Conservation (phyloP, 1,284 basidiomycete genomes). For the Hymenochaete sp. region DNA sequence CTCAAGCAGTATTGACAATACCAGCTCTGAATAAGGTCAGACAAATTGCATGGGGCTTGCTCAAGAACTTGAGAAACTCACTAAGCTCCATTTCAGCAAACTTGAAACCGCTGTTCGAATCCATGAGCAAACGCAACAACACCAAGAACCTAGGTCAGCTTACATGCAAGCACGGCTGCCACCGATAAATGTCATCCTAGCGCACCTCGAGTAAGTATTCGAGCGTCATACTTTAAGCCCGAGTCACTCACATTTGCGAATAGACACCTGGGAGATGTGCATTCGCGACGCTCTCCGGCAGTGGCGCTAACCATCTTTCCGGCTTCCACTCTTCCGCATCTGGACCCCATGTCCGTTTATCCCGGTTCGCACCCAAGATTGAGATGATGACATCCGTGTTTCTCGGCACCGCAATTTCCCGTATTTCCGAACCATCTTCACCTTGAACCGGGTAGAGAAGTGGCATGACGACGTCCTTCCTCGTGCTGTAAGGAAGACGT, state of each 20-base stretch:
- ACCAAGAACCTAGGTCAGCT: neutral
- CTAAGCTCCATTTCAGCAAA: constrained; percentile 15
- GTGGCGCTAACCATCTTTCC: constrained; percentile 20
- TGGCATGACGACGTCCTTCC: constrained; percentile 17
- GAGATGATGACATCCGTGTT: constrained; percentile 19
- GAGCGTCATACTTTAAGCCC: neutral
- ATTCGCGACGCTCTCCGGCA: constrained; percentile 10
- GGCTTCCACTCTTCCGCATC: constrained; percentile 21
- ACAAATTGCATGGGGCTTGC: no score
- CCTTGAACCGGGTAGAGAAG: constrained; percentile 18
- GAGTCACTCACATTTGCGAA: constrained; percentile 18
- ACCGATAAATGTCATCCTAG: constrained; percentile 17
- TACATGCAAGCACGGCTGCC: constrained; percentile 18
- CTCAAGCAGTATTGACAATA: constrained; percentile 16
- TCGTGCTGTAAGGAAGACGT: constrained; percentile 1
- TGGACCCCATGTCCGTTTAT: constrained; percentile 19
- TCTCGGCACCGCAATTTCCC: constrained; percentile 16
- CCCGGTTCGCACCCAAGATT: constrained; percentile 19
- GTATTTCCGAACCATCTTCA: constrained; percentile 10
- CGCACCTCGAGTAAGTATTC: neutral
- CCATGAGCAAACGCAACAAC: neutral
- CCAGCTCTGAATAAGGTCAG: constrained; percentile 9
- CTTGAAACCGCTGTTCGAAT: constrained; percentile 9
- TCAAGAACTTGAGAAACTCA: no score
- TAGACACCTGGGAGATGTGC: constrained; percentile 21